Evolutionary conservation across 2,329 filamentous ascomycete species (phyloP).

Genomic region (Botrytis fabae): DNA sequence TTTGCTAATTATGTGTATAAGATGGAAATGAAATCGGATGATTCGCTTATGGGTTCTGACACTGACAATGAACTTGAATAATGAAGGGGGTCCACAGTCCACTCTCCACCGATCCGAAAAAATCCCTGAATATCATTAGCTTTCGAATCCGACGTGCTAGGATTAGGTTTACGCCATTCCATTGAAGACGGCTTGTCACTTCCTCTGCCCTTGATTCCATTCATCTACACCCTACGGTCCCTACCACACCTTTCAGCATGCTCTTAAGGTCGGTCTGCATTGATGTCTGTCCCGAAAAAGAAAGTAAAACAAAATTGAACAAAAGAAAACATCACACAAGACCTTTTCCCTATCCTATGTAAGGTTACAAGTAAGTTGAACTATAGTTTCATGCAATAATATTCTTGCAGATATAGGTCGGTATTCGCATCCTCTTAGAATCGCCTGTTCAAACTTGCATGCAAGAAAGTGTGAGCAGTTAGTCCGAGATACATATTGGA

Average conservation of each 20-base stretch:
- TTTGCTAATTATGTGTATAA: neutral
- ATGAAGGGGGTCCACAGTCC: slow-evolving; percentile 9
- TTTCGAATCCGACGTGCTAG: neutral
- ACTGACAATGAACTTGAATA: neutral
- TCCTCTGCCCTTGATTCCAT: neutral
- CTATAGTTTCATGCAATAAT: slow-evolving; percentile 11
- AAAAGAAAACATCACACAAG: neutral
- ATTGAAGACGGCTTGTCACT: slow-evolving; percentile 4
- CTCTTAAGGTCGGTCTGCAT: neutral
- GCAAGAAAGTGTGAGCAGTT: slow-evolving; percentile 1
- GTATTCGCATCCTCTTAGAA: slow-evolving; percentile 15
- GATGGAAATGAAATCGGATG: neutral
- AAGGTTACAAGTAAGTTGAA: slow-evolving; percentile 13
- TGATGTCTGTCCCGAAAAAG: neutral
- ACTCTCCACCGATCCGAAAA: neutral
- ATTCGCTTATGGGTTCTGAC: slow-evolving; percentile 9
- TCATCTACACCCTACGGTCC: neutral
- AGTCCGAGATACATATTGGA: slow-evolving; percentile 10
- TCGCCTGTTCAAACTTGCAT: slow-evolving; percentile 15
- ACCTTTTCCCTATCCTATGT: neutral
- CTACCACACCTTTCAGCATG: neutral
- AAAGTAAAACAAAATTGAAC: neutral
- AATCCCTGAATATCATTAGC: slow-evolving; percentile 12
- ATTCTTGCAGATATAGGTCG: slow-evolving; percentile 18
- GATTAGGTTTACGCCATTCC: slow-evolving; percentile 2